Percentiles rank a stretch among this genome's conserved stretches.
Evolutionary conservation across 768 basidiomycete genomes (phyloP).

Genomic region (Ephemerocybe angulata): DNA sequence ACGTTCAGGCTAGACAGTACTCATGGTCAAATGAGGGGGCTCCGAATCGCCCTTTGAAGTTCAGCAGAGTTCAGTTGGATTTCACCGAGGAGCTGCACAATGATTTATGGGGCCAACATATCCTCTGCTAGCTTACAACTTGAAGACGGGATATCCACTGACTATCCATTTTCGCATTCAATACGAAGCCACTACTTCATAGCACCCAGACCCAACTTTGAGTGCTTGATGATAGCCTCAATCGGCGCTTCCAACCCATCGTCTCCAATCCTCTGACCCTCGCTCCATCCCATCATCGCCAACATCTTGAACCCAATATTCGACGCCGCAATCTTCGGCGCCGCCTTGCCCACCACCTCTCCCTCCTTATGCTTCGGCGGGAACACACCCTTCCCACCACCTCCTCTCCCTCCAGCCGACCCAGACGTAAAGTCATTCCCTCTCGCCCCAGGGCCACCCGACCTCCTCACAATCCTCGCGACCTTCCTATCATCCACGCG

Average conservation of each 20-base stretch:
- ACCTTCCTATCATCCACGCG: conserved; percentile 61
- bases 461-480: conserved; percentile 36
- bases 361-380: conserved; percentile 71
- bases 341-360: conserved; percentile 85
- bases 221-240: conserved; percentile 80
- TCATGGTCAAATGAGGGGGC: no score
- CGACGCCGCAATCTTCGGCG: conserved; percentile 72
- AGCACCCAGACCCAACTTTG: conserved; percentile 83
- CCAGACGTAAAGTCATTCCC: conserved; percentile 33
- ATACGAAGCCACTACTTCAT: no score
- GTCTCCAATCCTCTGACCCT: conserved; percentile 73
- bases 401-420: conserved; percentile 24
- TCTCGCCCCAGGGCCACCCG: conserved; percentile 29
- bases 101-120: no score
- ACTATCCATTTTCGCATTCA: no score
- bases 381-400: conserved; percentile 16
- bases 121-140: no score
- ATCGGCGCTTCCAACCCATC: conserved; percentile 73
- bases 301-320: conserved; percentile 90
- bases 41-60: no score
- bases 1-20: no score
- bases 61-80: no score
- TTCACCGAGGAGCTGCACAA: no score
- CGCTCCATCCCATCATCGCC: conserved; percentile 87
- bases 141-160: no score